phyloP scores from a whole-genome alignment of 2,329 filamentous ascomycete genomes.

The Hirsutella minnesotensis region DNA sequence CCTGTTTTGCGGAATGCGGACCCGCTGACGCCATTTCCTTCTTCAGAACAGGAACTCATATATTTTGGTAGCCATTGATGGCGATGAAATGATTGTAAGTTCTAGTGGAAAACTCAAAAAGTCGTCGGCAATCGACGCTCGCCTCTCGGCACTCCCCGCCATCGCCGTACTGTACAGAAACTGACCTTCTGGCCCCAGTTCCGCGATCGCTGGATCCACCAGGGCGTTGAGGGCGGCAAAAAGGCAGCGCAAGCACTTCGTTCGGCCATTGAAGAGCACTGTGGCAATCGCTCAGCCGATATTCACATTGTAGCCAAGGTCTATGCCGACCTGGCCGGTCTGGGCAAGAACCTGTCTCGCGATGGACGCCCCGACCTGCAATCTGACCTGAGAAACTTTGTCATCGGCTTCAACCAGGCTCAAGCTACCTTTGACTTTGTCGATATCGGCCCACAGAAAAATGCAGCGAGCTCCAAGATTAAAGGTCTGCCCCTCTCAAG shows the following conservation, averaged over 20 bases:
- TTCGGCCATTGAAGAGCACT: constrained; percentile 33
- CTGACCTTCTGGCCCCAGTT: constrained; percentile 30
- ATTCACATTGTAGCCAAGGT: constrained; percentile 45
- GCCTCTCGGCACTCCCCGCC: too few relatives aligned
- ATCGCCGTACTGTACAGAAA: too few relatives aligned
- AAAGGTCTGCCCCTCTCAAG: constrained; percentile 29
- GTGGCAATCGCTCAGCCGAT: constrained; percentile 29
- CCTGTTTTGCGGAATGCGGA: too few relatives aligned
- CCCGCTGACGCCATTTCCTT: neutral
- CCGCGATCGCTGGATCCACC: constrained; percentile 38
- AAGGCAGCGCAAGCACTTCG: constrained; percentile 38
- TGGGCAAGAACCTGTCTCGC: constrained; percentile 36
- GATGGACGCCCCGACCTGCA: constrained; percentile 33
- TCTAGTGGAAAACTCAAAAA: neutral
- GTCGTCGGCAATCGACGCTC: too few relatives aligned
- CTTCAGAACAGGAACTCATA: constrained; percentile 44
- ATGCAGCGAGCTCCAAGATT: constrained; percentile 48
- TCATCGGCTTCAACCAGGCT: constrained; percentile 46
- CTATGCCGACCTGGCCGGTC: constrained; percentile 39
- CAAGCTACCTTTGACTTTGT: constrained; percentile 51
- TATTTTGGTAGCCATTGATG: constrained; percentile 49
- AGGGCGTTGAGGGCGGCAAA: constrained; percentile 44
- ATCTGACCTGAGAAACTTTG: constrained; percentile 42
- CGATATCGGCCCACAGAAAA: constrained; percentile 48
- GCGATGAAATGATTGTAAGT: constrained; percentile 47